These are phyloP conservation scores for Epicoccum nigrum DNA, from an alignment of 2,329 filamentous ascomycete genomes.

Conservation along the genomic window DNA sequence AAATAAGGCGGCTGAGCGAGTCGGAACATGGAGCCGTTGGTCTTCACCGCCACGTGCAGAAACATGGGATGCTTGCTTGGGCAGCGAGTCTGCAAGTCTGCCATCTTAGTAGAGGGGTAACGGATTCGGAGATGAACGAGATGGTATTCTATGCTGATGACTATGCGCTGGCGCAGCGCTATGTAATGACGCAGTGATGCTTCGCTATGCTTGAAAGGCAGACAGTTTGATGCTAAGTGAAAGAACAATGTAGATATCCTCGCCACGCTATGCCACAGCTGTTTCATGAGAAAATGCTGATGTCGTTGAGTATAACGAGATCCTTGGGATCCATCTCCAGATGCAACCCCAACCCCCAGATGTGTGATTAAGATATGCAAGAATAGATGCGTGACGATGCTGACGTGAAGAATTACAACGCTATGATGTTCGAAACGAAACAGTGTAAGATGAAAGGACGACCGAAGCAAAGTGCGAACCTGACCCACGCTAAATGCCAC, in stretches of 20 bases:
- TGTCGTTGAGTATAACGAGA: slow-evolving; percentile 3
- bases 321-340: slow-evolving; percentile 10
- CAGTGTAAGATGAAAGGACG: slow-evolving; percentile 27
- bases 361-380: slow-evolving; percentile 35
- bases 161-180: slow-evolving; percentile 21
- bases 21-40: slow-evolving; percentile 18
- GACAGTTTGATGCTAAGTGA: slow-evolving; percentile 22
- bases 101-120: slow-evolving; percentile 22
- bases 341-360: slow-evolving; percentile 29
- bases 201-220: slow-evolving; percentile 19
- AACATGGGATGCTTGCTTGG: slow-evolving; percentile 30
- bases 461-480: slow-evolving; percentile 26
- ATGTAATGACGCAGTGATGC: slow-evolving; percentile 28
- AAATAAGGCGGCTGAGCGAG: slow-evolving; percentile 30
- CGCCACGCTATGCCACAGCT: slow-evolving; percentile 32
- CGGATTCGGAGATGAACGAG: slow-evolving; percentile 22
- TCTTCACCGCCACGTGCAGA: slow-evolving; percentile 35
- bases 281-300: slow-evolving; percentile 17
- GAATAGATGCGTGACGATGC: slow-evolving; percentile 28
- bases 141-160: slow-evolving; percentile 22
- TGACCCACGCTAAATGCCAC: slow-evolving; percentile 49
- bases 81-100: slow-evolving; percentile 18
- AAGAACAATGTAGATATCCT: slow-evolving; percentile 27
- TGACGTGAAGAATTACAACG: slow-evolving; percentile 26
- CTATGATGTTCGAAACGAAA: slow-evolving; percentile 38